A percentile compares a stretch with the other conserved stretches of the same genome.
phyloP scores from a whole-genome alignment of 2,329 filamentous ascomycete genomes.

The Elsinoe fawcettii region DNA sequence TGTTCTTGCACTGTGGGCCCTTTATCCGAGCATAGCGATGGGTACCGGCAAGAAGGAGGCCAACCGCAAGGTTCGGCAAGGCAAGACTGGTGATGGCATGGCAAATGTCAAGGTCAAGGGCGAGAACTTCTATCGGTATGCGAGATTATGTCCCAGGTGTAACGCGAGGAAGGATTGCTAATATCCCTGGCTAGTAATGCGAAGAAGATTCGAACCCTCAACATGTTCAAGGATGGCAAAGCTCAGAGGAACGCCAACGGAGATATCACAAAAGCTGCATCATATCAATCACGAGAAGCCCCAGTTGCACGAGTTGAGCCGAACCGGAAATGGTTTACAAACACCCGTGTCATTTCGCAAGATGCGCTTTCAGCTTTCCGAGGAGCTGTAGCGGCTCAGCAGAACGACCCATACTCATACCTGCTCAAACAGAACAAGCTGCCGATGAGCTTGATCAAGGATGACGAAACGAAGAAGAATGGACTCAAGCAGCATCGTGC shows the following conservation, averaged over 20 bases:
- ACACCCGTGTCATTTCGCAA: slow-evolving; percentile 83
- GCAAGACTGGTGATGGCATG: slow-evolving; percentile 78
- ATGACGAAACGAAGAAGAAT: slow-evolving; percentile 58
- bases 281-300: slow-evolving; percentile 73
- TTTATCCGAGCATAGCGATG: slow-evolving; percentile 47
- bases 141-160: neutral
- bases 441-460: slow-evolving; percentile 86
- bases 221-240: slow-evolving; percentile 84
- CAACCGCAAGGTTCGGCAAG: slow-evolving; percentile 72
- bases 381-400: slow-evolving; percentile 83
- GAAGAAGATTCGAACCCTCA: slow-evolving; percentile 82
- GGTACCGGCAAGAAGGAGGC: slow-evolving; percentile 89
- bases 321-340: slow-evolving; percentile 96
- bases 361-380: slow-evolving; percentile 81
- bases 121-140: slow-evolving; percentile 92
- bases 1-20: neutral
- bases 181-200: slow-evolving; percentile 43
- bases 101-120: slow-evolving; percentile 87
- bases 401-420: slow-evolving; percentile 84
- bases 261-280: slow-evolving; percentile 74
- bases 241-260: slow-evolving; percentile 73
- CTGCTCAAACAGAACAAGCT: slow-evolving; percentile 96
- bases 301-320: slow-evolving; percentile 86
- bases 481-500: slow-evolving; percentile 87
- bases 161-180: slow-evolving; percentile 9